Conservation (phyloP, 352 stramenopile species). For the Aphanomyces cochlioides region DNA sequence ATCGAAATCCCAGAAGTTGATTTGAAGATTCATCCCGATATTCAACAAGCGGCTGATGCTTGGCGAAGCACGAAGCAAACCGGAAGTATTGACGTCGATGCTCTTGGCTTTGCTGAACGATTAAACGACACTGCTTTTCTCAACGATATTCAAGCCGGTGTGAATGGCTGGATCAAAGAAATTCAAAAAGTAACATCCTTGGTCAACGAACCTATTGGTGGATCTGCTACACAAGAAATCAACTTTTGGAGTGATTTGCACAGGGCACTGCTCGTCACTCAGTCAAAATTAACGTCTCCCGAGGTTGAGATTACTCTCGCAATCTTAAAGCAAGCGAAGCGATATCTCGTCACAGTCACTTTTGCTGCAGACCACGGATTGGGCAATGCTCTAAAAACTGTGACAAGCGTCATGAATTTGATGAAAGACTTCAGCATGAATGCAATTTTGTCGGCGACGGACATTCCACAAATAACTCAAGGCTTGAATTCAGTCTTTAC, state of each 20-base stretch:
- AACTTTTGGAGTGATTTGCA: constrained; percentile 94
- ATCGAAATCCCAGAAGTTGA: constrained; percentile 93
- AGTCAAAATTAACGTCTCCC: constrained; percentile 81
- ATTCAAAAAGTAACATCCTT: constrained; percentile 92
- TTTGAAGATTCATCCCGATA: constrained; percentile 82
- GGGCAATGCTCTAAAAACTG: constrained; percentile 74
- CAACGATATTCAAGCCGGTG: constrained; percentile 82
- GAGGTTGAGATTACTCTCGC: constrained; percentile 90
- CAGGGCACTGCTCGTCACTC: constrained; percentile 77
- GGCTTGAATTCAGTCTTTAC: constrained; percentile 79
- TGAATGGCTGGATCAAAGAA: constrained; percentile 95
- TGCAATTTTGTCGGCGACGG: constrained; percentile 85
- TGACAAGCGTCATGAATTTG: constrained; percentile 87
- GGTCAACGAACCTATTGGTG: constrained; percentile 78
- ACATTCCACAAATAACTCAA: constrained; percentile 78
- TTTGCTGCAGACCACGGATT: constrained; percentile 89
- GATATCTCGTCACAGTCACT: constrained; percentile 87
- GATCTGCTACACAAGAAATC: constrained; percentile 90
- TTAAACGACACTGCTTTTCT: constrained; percentile 80
- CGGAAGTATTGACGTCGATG: constrained; percentile 68
- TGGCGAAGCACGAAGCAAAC: constrained; percentile 30
- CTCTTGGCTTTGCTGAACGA: constrained; percentile 74
- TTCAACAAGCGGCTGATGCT: constrained; percentile 72
- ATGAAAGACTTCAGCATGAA: constrained; percentile 94
- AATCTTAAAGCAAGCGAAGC: constrained; percentile 89